Conservation (phyloP, 2,329 filamentous ascomycete species). For the Paramyrothecium roridum region DNA sequence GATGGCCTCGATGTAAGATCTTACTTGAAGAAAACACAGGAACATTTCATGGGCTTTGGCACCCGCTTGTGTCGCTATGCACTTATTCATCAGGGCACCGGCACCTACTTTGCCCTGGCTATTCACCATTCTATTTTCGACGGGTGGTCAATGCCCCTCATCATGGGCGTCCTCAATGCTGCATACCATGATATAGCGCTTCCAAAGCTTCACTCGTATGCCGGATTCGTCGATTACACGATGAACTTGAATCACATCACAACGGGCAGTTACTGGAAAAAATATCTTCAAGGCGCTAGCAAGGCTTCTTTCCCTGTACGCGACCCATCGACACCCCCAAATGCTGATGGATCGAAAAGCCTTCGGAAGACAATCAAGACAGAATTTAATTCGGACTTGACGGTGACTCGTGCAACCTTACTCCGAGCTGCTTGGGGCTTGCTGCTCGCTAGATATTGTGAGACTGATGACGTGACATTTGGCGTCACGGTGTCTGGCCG, state of each 20-base stretch:
- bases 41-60: not conserved
- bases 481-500: constrained; percentile 23
- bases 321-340: not conserved
- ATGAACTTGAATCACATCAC: constrained; percentile 21
- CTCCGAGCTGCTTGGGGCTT: constrained; percentile 21
- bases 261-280: constrained; percentile 31
- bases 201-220: constrained; percentile 22
- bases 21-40: not conserved
- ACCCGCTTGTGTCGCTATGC: not conserved
- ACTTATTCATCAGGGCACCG: not conserved
- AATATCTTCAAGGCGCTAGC: constrained; percentile 25
- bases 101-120: constrained; percentile 8
- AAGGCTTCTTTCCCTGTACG: not conserved
- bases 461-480: constrained; percentile 17
- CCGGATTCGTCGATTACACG: constrained; percentile 38
- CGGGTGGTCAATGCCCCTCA: constrained; percentile 44
- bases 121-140: constrained; percentile 45
- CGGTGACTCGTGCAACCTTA: constrained; percentile 12
- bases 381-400: no score
- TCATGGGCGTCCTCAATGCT: constrained; percentile 7
- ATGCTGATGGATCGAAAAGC: not conserved
- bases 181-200: constrained; percentile 3
- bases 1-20: not conserved
- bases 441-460: constrained; percentile 14
- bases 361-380: no score